phyloP scores from a whole-genome alignment of 495 filamentous ascomycete genomes.

The Penicillium verhagenii region DNA sequence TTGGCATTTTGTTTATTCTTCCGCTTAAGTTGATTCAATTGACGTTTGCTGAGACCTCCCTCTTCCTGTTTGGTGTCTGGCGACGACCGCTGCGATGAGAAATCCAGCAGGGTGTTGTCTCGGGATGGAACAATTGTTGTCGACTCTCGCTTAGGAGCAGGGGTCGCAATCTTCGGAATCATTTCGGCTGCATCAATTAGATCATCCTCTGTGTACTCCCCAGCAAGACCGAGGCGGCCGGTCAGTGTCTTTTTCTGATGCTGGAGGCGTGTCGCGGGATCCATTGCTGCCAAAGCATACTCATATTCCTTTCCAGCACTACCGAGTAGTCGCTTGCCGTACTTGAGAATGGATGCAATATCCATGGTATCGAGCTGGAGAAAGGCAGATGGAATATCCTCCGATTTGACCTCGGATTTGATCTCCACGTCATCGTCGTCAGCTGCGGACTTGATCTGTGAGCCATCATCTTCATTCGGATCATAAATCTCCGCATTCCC shows the following conservation, averaged over 20 bases:
- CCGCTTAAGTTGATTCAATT: constrained; percentile 90
- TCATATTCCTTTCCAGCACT: constrained; percentile 82
- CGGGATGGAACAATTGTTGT: constrained; percentile 31
- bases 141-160: constrained; percentile 47
- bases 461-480: constrained; percentile 69
- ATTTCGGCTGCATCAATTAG: constrained; percentile 65
- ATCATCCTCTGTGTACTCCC: constrained; percentile 83
- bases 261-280: constrained; percentile 74
- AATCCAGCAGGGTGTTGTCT: constrained; percentile 47
- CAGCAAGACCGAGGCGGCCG: constrained; percentile 77
- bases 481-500: constrained; percentile 85
- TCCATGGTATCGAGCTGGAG: constrained; percentile 76
- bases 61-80: constrained; percentile 60
- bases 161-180: constrained; percentile 40
- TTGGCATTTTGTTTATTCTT: constrained; percentile 84
- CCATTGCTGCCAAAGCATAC: constrained; percentile 74
- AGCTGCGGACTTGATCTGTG: constrained; percentile 52
- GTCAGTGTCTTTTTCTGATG: constrained; percentile 87
- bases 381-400: constrained; percentile 29
- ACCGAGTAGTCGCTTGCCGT: constrained; percentile 77
- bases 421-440: constrained; percentile 44
- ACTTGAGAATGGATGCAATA: constrained; percentile 71
- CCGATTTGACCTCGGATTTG: constrained; percentile 44
- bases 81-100: constrained; percentile 45
- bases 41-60: constrained; percentile 76